phyloP scores from a whole-genome alignment of 345 rosid genomes.

The Lepidium sativum region DNA sequence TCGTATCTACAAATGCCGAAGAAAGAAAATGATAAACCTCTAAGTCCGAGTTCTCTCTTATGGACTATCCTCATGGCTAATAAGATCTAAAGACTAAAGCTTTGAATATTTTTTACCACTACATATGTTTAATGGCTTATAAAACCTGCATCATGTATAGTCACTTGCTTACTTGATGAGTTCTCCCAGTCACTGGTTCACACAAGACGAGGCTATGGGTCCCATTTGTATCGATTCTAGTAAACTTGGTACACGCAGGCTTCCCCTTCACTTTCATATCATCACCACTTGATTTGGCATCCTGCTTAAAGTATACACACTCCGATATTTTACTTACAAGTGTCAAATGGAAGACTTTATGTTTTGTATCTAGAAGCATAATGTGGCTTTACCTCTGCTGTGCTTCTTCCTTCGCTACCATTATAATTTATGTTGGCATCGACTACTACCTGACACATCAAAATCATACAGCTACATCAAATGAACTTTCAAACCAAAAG shows the following conservation, averaged over 20 bases:
- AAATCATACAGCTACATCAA: constrained; percentile 10
- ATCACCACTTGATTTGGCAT: constrained; percentile 33
- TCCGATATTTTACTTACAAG: neutral
- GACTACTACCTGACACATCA: constrained; percentile 48
- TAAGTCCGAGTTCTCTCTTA: neutral
- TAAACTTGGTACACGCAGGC: constrained; percentile 79
- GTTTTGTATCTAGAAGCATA: neutral
- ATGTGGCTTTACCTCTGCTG: constrained; percentile 47
- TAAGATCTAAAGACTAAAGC: neutral
- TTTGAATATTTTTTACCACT: neutral
- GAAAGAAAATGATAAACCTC: neutral
- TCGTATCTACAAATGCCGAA: constrained; percentile 50
- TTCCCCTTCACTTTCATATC: constrained; percentile 47
- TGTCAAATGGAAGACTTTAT: neutral
- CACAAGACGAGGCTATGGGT: constrained; percentile 79
- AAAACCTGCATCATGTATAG: neutral
- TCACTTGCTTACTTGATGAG: constrained; percentile 73
- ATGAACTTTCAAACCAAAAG: neutral
- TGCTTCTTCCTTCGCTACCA: constrained; percentile 79
- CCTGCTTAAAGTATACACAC: constrained; percentile 31
- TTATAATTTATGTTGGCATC: constrained; percentile 53
- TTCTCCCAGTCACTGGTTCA: constrained; percentile 86
- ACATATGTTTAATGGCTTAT: neutral
- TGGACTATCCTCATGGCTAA: neutral
- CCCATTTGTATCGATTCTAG: constrained; percentile 72